Evolutionary conservation across 345 rosid genomes (phyloP), one percentile per base, ranked within the genome.

Genomic region (Isatis tinctoria): DNA sequence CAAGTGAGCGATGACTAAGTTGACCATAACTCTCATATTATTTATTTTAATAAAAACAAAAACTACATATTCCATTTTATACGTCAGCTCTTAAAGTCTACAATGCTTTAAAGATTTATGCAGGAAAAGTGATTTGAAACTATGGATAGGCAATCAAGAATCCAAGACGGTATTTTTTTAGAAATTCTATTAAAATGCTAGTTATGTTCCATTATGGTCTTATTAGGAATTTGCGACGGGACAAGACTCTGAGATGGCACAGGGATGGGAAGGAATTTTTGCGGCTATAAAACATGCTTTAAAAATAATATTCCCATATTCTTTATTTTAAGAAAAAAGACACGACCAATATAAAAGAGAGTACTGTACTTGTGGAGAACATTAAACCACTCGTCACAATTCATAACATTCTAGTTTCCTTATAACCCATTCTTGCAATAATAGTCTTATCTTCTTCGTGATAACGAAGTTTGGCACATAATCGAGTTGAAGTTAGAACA

Each of bases 391-490:
- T 33, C 7, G 44, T 33, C n/a, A 65, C 59, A 33, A 33, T 35
- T 26, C 44, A 49, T 47, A 32, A 28, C 20, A 43, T 44, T 16
- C 1, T 27, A 45, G 24, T 44, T 40, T 6, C 22, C 8, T 61
- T 40, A 40, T 26, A 62, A 40, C 22, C 30, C 26, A n/a, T 35
- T 58, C 14, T 63, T 20, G 26, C 24, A 22, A 30, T 30, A 3
- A 5, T 24, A 36, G 22, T 37, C 61, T 24, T 65, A 56, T 43
- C 8, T 40, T 40, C 68, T 17, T 74, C 28, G 60, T 60, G 56
- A 41, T 51, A 51, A 20, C 47, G 14, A 60, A 48, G 78, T 37
- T 59, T 59, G 45, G 60, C 58, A 58, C 48, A 66, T 37, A 27
- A 39, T 66, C 12, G 14, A 47, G 18, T 28, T 48, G 73, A 67